Evolutionary conservation across 176 grass and related monocot genomes (phyloP).

Genomic region (Juncus inflexus): DNA sequence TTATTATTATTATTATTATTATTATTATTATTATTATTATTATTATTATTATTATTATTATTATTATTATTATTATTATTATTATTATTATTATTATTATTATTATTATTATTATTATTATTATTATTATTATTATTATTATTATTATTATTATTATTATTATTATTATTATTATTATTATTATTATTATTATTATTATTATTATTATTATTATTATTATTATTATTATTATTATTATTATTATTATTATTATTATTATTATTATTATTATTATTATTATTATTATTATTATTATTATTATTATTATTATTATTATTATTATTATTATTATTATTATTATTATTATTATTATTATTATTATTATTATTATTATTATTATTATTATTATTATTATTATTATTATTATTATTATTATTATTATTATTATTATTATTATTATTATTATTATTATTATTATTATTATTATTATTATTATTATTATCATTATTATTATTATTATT

Average conservation of each 20-base stretch:
- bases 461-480: neutral
- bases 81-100: neutral
- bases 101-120: neutral
- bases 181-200: neutral
- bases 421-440: neutral
- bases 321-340: neutral
- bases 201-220: neutral
- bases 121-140: neutral
- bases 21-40: neutral
- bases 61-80: neutral
- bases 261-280: slow-evolving; percentile 2
- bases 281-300: neutral
- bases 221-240: neutral
- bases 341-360: neutral
- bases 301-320: neutral
- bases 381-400: neutral
- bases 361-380: neutral
- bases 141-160: slow-evolving; percentile 4
- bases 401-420: slow-evolving; percentile 8
- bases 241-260: neutral
- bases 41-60: neutral
- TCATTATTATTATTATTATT: neutral
- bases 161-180: neutral
- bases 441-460: neutral
- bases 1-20: neutral